These are phyloP conservation scores for Thymus mandschuricus DNA, from an alignment of 257 asterid species.

Conservation along the genomic window DNA sequence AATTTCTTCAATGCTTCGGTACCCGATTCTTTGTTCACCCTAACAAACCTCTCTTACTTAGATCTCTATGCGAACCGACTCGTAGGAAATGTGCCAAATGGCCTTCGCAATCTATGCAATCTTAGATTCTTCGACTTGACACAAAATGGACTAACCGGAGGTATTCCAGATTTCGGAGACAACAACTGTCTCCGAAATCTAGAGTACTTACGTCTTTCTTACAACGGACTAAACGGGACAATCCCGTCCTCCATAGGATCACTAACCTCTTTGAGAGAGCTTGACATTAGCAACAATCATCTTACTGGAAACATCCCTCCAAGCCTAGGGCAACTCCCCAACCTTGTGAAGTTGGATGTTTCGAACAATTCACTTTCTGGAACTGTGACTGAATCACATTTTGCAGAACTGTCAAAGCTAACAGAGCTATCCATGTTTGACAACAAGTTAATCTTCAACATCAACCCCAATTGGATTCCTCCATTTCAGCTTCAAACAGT, in stretches of 20 bases:
- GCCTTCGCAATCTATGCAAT: slow-evolving; percentile 27
- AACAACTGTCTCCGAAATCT: slow-evolving; percentile 21
- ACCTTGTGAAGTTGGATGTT: slow-evolving; percentile 30
- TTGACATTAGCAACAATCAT: slow-evolving; percentile 31
- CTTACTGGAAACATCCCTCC: slow-evolving; percentile 25
- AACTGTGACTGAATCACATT: slow-evolving; percentile 25
- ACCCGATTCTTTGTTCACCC: slow-evolving; percentile 27
- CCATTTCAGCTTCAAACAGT: slow-evolving; percentile 32
- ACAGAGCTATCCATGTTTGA: slow-evolving; percentile 23
- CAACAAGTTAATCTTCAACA: slow-evolving; percentile 25
- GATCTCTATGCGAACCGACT: slow-evolving; percentile 28
- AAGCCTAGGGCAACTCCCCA: slow-evolving; percentile 28
- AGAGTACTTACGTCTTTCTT: slow-evolving; percentile 19
- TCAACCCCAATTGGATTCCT: slow-evolving; percentile 26
- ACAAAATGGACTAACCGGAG: slow-evolving; percentile 10
- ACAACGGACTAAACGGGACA: slow-evolving; percentile 23
- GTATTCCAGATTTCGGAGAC: slow-evolving; percentile 28
- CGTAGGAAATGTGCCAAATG: slow-evolving; percentile 11
- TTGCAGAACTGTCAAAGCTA: slow-evolving; percentile 18
- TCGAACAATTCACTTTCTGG: slow-evolving; percentile 34
- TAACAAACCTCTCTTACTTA: slow-evolving; percentile 29
- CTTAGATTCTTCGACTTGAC: slow-evolving; percentile 31
- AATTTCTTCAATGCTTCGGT: slow-evolving; percentile 30
- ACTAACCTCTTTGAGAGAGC: slow-evolving; percentile 22
- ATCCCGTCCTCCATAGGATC: slow-evolving; percentile 26